A percentile compares a stretch with the other conserved stretches of the same genome.
Conservation (phyloP, 192 early-diverging fungal genomes). For the Podila clonocystis region DNA sequence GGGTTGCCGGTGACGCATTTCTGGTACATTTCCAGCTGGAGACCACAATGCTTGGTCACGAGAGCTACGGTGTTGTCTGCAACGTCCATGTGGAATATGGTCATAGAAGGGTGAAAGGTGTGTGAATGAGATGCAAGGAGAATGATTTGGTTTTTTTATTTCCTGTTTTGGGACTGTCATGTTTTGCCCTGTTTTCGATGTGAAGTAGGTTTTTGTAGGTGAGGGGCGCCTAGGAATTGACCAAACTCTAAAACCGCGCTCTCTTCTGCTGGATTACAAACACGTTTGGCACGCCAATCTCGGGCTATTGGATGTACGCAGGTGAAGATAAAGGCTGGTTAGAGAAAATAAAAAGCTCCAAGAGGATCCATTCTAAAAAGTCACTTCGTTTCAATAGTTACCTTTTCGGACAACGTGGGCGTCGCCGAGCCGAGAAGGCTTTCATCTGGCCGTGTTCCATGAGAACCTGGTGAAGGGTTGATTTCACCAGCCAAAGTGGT, state of each 20-base stretch:
- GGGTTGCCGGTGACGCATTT: slow-evolving; percentile 64
- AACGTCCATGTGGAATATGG: slow-evolving; percentile 55
- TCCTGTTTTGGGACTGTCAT: not conserved
- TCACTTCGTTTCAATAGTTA: not conserved
- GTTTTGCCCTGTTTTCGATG: not conserved
- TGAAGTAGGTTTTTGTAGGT: not conserved
- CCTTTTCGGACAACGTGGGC: slow-evolving; percentile 1
- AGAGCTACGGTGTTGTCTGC: slow-evolving; percentile 63
- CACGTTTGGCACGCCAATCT: slow-evolving; percentile 71
- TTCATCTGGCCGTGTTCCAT: not conserved
- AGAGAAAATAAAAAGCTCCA: not conserved
- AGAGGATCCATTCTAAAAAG: no score
- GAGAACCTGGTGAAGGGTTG: not conserved
- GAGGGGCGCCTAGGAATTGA: not conserved
- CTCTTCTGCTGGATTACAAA: slow-evolving; percentile 60
- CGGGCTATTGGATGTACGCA: slow-evolving; percentile 52
- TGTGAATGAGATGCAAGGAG: not conserved
- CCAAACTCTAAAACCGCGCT: slow-evolving; percentile 14
- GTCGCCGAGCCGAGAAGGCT: not conserved
- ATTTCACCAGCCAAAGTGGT: not conserved
- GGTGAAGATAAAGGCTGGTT: not conserved
- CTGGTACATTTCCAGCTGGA: slow-evolving; percentile 65
- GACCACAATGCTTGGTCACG: slow-evolving; percentile 66
- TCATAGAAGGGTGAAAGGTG: slow-evolving; percentile 17
- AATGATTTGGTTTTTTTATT: not conserved